These are phyloP conservation scores for Chaetoscypha palmicola DNA, from an alignment of 2,329 filamentous ascomycete species.

Conservation along the genomic window DNA sequence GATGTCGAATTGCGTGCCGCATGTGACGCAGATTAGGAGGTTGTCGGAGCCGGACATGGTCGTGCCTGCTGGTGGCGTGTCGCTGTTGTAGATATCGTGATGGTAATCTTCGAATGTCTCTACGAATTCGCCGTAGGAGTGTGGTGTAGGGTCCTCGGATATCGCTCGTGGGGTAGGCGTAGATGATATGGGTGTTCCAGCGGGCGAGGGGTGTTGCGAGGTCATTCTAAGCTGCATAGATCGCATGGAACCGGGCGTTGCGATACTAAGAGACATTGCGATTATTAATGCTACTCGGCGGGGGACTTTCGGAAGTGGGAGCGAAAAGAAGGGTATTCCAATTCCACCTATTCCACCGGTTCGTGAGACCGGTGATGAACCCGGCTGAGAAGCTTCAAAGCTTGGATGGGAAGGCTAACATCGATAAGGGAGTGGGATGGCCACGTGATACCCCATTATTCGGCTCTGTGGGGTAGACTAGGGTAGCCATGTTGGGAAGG, in stretches of 20 bases:
- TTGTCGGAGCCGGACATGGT: conserved; percentile 19
- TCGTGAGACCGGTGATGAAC: too few species aligned
- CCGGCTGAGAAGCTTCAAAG: too few species aligned
- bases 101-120: conserved; percentile 17
- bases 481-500: conserved; percentile 12
- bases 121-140: not conserved
- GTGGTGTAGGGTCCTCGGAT: conserved; percentile 2
- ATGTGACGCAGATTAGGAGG: conserved; percentile 57
- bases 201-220: too few species aligned
- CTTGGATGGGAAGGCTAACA: not conserved
- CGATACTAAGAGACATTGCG: too few species aligned
- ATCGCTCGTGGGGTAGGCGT: not conserved
- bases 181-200: too few species aligned
- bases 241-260: too few species aligned
- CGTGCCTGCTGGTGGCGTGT: conserved; percentile 9
- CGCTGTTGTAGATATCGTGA: conserved; percentile 15
- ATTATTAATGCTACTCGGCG: too few species aligned
- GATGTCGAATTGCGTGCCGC: conserved; percentile 62
- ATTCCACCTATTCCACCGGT: too few species aligned
- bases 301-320: too few species aligned
- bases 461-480: not conserved
- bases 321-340: too few species aligned
- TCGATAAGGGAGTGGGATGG: not conserved
- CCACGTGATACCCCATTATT: conserved; percentile 1
- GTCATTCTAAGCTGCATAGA: too few species aligned